phyloP scores from a whole-genome alignment of 495 filamentous ascomycete genomes.

The Terfezia claveryi region DNA sequence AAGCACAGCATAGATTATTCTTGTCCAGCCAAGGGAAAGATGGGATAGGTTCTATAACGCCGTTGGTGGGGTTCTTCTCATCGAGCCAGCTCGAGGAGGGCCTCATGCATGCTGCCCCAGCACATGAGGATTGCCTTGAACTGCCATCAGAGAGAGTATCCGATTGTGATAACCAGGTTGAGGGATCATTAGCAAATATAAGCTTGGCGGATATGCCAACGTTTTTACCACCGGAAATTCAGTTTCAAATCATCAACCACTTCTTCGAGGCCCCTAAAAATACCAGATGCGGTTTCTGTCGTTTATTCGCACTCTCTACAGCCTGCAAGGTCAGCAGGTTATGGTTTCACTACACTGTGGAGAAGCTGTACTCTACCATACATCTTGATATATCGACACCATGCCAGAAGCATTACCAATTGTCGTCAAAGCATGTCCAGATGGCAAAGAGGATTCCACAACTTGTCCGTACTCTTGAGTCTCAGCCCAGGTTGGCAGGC shows the following conservation, averaged over 20 bases:
- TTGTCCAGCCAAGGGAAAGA: not conserved
- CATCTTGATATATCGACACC: constrained; percentile 12
- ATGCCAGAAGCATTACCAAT: constrained; percentile 9
- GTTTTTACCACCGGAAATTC: constrained; percentile 12
- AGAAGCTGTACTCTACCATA: constrained; percentile 9
- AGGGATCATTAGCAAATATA: too few relatives aligned
- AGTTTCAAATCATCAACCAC: constrained; percentile 11
- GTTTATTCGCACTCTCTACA: constrained; percentile 12
- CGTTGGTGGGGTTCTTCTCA: not conserved
- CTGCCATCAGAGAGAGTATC: not conserved
- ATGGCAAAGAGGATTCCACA: constrained; percentile 12
- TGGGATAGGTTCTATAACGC: not conserved
- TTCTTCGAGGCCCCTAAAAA: not conserved
- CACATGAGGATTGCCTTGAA: not conserved
- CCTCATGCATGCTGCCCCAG: not conserved
- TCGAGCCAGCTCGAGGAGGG: not conserved
- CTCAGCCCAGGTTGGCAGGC: constrained; percentile 6
- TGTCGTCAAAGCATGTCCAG: constrained; percentile 11
- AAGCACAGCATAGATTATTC: not conserved
- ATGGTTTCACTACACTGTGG: constrained; percentile 6
- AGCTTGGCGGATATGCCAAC: not conserved
- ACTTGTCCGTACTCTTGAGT: constrained; percentile 10
- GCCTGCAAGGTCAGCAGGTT: constrained; percentile 12
- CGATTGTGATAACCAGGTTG: not conserved
- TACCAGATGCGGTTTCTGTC: constrained; percentile 12